These are phyloP conservation scores for Hevea brasiliensis DNA, from an alignment of 345 rosid genomes.

Conservation along the genomic window DNA sequence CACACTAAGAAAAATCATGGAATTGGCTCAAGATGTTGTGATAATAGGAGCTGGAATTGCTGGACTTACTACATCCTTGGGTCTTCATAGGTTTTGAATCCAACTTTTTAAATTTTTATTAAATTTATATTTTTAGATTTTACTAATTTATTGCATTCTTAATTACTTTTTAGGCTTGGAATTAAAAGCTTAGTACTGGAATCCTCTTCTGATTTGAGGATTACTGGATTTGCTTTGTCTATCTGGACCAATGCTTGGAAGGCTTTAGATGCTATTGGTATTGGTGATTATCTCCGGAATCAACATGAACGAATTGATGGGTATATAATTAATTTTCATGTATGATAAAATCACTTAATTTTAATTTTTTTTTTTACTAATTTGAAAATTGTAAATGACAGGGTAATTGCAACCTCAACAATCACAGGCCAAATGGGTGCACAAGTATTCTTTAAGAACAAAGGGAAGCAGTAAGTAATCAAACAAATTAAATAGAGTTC, in stretches of 20 bases:
- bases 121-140: too few species aligned
- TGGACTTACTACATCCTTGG: slow-evolving; percentile 63
- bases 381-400: slow-evolving; percentile 12
- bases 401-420: slow-evolving; percentile 31
- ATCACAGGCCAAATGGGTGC: slow-evolving; percentile 16
- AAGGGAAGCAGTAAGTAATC: slow-evolving; percentile 35
- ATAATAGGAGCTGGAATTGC: slow-evolving; percentile 71
- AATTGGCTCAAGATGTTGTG: slow-evolving; percentile 35
- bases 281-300: slow-evolving; percentile 47
- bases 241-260: slow-evolving; percentile 70
- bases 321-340: slow-evolving; percentile 17
- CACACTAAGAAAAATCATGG: neutral
- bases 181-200: slow-evolving; percentile 66
- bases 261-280: slow-evolving; percentile 64
- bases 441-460: slow-evolving; percentile 9
- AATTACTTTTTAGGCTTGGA: slow-evolving; percentile 51
- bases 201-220: slow-evolving; percentile 55
- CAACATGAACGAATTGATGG: slow-evolving; percentile 42
- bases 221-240: slow-evolving; percentile 51
- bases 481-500: too few species aligned
- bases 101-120: too few species aligned
- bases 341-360: too few species aligned
- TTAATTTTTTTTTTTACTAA: too few species aligned
- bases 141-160: neutral
- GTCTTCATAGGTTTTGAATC: slow-evolving; percentile 51